Evolutionary conservation across 768 basidiomycete genomes (phyloP).

Genomic region (Atractiella rhizophila): DNA sequence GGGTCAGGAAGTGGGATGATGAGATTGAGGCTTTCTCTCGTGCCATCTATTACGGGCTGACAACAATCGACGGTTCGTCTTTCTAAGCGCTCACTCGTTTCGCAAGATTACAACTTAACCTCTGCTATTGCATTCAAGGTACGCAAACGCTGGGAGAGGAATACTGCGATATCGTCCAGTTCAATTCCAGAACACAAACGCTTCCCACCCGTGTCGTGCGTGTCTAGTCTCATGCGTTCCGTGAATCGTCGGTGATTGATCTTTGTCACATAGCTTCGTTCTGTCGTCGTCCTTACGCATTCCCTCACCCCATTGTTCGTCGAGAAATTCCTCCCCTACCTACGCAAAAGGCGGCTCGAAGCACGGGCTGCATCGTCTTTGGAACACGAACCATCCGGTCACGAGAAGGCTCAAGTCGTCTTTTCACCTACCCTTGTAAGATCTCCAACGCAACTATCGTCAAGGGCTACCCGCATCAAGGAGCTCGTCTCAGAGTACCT

Average conservation of each 20-base stretch:
- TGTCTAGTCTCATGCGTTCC: too few relatives aligned
- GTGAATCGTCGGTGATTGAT: neutral
- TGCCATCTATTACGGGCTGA: slow-evolving; percentile 16
- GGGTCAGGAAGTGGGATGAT: slow-evolving; percentile 13
- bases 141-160: slow-evolving; percentile 18
- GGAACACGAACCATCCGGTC: neutral
- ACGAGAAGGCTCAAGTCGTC: neutral
- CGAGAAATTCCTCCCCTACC: slow-evolving; percentile 4
- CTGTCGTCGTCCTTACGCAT: slow-evolving; percentile 11
- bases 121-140: slow-evolving; percentile 3
- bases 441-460: slow-evolving; percentile 6
- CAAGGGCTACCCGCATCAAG: slow-evolving; percentile 1
- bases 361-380: slow-evolving; percentile 1
- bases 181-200: slow-evolving; percentile 4
- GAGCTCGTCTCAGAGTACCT: too few relatives aligned
- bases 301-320: slow-evolving; percentile 14
- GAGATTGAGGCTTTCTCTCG: slow-evolving; percentile 13
- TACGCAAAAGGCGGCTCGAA: slow-evolving; percentile 3
- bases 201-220: slow-evolving; percentile 8
- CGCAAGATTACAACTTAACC: neutral
- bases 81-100: neutral
- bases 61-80: slow-evolving; percentile 14
- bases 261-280: slow-evolving; percentile 5
- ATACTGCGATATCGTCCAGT: slow-evolving; percentile 18
- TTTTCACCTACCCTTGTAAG: too few relatives aligned